These are phyloP conservation scores for Lentinula lateritia DNA, from an alignment of 768 basidiomycete genomes.

Conservation along the genomic window DNA sequence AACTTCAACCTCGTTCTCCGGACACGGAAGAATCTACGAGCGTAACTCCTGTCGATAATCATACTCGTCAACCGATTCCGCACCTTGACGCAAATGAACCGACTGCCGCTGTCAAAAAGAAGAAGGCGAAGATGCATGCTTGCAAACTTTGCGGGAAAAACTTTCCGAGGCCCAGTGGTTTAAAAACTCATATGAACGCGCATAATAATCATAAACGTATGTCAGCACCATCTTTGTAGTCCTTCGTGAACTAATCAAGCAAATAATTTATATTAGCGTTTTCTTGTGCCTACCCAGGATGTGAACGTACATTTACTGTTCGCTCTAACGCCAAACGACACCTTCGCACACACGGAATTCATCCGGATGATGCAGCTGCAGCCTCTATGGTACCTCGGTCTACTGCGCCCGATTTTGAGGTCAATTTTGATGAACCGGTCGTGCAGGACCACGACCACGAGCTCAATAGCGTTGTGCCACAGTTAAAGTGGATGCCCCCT, in stretches of 20 bases:
- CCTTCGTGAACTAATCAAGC: neutral
- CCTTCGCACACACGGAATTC: slow-evolving; percentile 61
- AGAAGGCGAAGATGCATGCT: slow-evolving; percentile 50
- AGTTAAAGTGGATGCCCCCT: slow-evolving; percentile 1
- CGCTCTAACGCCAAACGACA: slow-evolving; percentile 80
- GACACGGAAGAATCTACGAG: neutral
- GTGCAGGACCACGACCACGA: neutral
- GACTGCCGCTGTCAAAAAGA: slow-evolving; percentile 24
- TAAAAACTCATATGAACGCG: slow-evolving; percentile 54
- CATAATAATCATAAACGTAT: slow-evolving; percentile 49
- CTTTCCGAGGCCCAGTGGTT: slow-evolving; percentile 54
- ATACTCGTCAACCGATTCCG: neutral
- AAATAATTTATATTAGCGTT: slow-evolving; percentile 28
- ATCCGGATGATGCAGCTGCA: neutral
- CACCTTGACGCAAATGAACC: neutral
- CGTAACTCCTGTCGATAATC: neutral
- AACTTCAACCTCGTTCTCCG: neutral
- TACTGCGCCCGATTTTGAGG: neutral
- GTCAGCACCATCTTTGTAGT: slow-evolving; percentile 14
- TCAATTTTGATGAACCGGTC: neutral
- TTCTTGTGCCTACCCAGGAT: slow-evolving; percentile 52
- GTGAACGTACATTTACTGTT: slow-evolving; percentile 66
- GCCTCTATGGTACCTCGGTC: neutral
- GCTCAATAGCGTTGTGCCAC: neutral
- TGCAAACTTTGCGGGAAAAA: slow-evolving; percentile 44